phyloP scores from a whole-genome alignment of 78 protist species.

The Dictyostelium brefeldianum region DNA sequence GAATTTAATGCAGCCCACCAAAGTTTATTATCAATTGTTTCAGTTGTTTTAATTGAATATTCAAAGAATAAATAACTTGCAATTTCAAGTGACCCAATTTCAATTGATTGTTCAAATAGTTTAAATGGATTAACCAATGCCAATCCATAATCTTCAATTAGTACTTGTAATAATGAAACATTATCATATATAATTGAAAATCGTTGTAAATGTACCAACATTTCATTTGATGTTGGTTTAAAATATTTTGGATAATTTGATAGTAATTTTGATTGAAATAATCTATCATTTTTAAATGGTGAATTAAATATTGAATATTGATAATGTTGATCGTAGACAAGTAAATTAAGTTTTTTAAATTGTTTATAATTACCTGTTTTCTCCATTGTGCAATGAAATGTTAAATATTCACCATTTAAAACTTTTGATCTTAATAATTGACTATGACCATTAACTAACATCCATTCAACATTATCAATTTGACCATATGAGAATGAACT shows the following conservation, averaged over 20 bases:
- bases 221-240: background rate
- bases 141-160: background rate
- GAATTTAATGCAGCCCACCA: no score
- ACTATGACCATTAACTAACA: background rate
- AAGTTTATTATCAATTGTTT: no score
- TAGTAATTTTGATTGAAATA: no score
- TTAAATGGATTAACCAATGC: background rate
- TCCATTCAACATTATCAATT: background rate
- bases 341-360: no score
- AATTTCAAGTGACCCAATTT: background rate
- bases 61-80: background rate
- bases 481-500: background rate
- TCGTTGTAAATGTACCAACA: background rate
- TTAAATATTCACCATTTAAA: background rate
- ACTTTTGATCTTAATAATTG: background rate
- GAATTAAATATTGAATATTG: background rate
- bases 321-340: no score
- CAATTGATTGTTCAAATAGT: background rate
- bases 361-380: background rate
- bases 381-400: no score
- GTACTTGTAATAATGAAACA: background rate
- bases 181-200: background rate
- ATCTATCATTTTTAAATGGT: background rate
- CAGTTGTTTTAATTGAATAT: no score
- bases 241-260: no score